Evolutionary conservation across 148 eudicot species (phyloP).

Genomic region (Pharnaceum exiguum): DNA sequence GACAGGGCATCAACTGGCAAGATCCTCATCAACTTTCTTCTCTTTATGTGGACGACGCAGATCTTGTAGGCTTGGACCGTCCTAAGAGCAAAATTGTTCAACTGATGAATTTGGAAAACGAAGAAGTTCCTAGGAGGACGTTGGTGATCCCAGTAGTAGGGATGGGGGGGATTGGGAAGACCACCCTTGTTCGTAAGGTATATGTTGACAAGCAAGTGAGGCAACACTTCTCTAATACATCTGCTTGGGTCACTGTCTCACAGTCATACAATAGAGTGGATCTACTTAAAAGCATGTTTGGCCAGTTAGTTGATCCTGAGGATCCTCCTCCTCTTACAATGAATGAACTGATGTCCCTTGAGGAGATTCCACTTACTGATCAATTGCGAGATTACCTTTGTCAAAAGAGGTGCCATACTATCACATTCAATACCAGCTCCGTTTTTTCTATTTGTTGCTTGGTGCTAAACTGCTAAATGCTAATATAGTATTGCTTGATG

Average conservation of each 20-base stretch:
- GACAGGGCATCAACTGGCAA: not conserved
- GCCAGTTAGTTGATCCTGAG: too few relatives aligned
- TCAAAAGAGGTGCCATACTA: too few relatives aligned
- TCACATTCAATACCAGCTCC: too few relatives aligned
- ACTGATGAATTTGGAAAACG: not conserved
- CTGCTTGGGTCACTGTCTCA: not conserved
- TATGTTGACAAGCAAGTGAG: not conserved
- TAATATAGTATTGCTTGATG: too few relatives aligned
- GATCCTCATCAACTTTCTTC: too few relatives aligned
- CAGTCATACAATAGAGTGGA: not conserved
- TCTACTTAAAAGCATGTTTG: too few relatives aligned
- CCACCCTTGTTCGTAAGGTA: not conserved
- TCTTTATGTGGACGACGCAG: not conserved
- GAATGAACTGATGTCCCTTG: too few relatives aligned
- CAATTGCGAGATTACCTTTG: too few relatives aligned
- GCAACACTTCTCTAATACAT: not conserved
- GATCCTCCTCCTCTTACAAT: too few relatives aligned
- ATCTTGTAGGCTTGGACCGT: not conserved
- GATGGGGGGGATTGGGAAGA: conserved; percentile 2
- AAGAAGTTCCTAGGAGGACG: not conserved
- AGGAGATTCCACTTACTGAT: too few relatives aligned
- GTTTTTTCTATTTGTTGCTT: too few relatives aligned
- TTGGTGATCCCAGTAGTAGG: not conserved
- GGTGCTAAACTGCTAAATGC: too few relatives aligned
- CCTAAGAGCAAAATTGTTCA: not conserved